Conservation (phyloP, 371 early-diverging fungal species). For the Saksenaea vasiformis region DNA sequence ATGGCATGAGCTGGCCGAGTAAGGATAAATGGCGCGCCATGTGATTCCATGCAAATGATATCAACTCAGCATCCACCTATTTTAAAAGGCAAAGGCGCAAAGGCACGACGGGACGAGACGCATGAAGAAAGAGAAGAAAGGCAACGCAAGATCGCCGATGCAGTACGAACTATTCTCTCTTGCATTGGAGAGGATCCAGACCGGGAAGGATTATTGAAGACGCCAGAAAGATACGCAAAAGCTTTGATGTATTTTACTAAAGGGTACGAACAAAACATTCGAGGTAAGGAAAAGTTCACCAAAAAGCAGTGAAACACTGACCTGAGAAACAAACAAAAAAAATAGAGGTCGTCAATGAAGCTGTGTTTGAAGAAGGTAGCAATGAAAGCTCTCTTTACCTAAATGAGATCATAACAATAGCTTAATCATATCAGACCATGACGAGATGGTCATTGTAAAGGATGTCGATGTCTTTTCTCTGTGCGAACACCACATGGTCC, state of each 20-base stretch:
- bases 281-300: conserved; percentile 47
- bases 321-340: conserved; percentile 6
- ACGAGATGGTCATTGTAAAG: conserved; percentile 98
- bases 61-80: neutral
- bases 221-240: conserved; percentile 96
- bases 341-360: conserved; percentile 84
- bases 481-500: conserved; percentile 99
- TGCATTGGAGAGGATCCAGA: conserved; percentile 96
- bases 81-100: conserved; percentile 64
- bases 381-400: neutral
- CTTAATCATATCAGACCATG: conserved; percentile 74
- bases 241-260: conserved; percentile 96
- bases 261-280: conserved; percentile 90
- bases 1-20: conserved; percentile 60
- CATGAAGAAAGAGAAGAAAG: conserved; percentile 68
- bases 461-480: conserved; percentile 94
- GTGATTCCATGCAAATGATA: neutral
- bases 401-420: neutral
- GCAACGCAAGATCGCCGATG: conserved; percentile 76
- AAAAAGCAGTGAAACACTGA: neutral
- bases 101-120: conserved; percentile 77
- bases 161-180: conserved; percentile 87
- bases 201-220: conserved; percentile 93
- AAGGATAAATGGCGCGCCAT: conserved; percentile 15
- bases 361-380: conserved; percentile 94